Percentiles rank a stretch among this genome's conserved stretches.
phyloP scores from a whole-genome alignment of 106 monocot species.

The Narthecium ossifragum region DNA sequence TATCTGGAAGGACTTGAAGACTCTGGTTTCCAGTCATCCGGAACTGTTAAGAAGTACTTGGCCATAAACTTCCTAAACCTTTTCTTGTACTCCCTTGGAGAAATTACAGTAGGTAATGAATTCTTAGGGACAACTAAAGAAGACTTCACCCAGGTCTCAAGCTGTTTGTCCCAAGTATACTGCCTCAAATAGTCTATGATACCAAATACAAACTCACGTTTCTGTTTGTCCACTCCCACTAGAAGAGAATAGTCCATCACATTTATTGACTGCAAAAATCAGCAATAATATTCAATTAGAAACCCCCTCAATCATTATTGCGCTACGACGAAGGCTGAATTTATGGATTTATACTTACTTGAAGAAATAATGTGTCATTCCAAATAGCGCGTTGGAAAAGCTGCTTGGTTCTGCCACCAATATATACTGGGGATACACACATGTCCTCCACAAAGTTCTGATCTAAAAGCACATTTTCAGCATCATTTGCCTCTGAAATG shows the following conservation, averaged over 20 bases:
- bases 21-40: slow-evolving; percentile 56
- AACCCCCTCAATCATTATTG: too few relatives aligned
- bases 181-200: slow-evolving; percentile 99
- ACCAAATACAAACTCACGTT: slow-evolving; percentile 79
- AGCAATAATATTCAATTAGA: too few relatives aligned
- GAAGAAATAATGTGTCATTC: slow-evolving; percentile 97
- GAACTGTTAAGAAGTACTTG: slow-evolving; percentile 72
- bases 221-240: slow-evolving; percentile 82
- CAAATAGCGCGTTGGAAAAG: slow-evolving; percentile 88
- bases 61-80: slow-evolving; percentile 91
- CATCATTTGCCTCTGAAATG: slow-evolving; percentile 33
- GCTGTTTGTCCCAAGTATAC: slow-evolving; percentile 98
- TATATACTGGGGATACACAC: slow-evolving; percentile 70
- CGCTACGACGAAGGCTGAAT: not conserved
- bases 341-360: slow-evolving; percentile 41
- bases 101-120: slow-evolving; percentile 75
- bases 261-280: slow-evolving; percentile 81
- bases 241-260: slow-evolving; percentile 99
- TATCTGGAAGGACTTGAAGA: slow-evolving; percentile 18
- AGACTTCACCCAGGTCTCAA: slow-evolving; percentile 88
- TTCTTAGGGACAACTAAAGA: slow-evolving; percentile 90
- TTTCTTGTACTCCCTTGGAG: slow-evolving; percentile 95
- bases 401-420: slow-evolving; percentile 69
- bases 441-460: slow-evolving; percentile 93
- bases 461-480: slow-evolving; percentile 57